Conservation (phyloP, 2,329 filamentous ascomycete genomes). For the Diaporthe vexans region DNA sequence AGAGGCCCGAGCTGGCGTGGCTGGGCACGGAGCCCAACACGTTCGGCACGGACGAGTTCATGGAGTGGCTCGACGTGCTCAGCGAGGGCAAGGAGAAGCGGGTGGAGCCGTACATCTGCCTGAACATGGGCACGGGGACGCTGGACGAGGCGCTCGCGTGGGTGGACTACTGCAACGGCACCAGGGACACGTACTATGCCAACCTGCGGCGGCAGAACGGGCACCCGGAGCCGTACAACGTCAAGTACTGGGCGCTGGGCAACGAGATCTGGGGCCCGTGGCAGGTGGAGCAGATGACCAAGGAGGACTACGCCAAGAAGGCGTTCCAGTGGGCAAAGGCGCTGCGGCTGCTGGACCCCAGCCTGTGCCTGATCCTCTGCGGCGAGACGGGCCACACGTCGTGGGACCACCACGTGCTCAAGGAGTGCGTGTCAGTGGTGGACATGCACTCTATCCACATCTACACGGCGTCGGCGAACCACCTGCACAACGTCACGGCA, state of each 20-base stretch:
- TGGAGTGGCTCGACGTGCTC: conserved; percentile 82
- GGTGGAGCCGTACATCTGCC: conserved; percentile 82
- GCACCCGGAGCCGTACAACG: conserved; percentile 80
- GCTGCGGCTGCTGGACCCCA: conserved; percentile 78
- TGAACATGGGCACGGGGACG: conserved; percentile 86
- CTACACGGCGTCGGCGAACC: conserved; percentile 74
- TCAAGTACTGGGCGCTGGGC: conserved; percentile 89
- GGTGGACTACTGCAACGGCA: conserved; percentile 90
- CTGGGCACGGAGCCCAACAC: conserved; percentile 81
- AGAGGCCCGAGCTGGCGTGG: conserved; percentile 82
- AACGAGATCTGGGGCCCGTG: conserved; percentile 80
- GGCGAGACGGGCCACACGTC: conserved; percentile 77
- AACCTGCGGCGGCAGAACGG: conserved; percentile 84
- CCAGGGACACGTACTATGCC: conserved; percentile 83
- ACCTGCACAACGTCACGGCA: conserved; percentile 69
- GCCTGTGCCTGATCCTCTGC: conserved; percentile 78
- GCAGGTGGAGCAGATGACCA: conserved; percentile 78
- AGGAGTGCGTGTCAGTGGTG: conserved; percentile 76
- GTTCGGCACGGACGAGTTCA: conserved; percentile 89
- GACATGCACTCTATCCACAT: conserved; percentile 88
- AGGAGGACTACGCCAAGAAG: conserved; percentile 77
- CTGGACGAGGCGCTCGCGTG: conserved; percentile 74
- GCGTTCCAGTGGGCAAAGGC: conserved; percentile 81
- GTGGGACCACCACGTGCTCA: conserved; percentile 82
- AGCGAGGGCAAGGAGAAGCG: conserved; percentile 71